These are phyloP conservation scores for Quercus phellos DNA, from an alignment of 331 rosid species.

Conservation along the genomic window DNA sequence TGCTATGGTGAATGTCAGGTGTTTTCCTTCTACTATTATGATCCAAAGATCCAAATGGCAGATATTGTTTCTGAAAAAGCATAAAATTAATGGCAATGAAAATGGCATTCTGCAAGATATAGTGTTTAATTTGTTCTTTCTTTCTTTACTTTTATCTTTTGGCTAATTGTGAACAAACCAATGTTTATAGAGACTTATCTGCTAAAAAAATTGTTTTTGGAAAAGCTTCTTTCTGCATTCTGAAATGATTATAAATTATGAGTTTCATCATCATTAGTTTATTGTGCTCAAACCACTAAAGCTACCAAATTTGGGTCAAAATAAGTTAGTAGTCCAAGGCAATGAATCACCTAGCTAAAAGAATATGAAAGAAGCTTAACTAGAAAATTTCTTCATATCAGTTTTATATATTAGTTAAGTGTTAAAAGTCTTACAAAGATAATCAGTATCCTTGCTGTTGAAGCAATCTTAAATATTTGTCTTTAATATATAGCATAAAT, in stretches of 20 bases:
- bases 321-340: background rate
- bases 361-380: background rate
- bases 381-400: constrained; percentile 7
- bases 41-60: background rate
- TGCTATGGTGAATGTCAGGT: background rate
- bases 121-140: background rate
- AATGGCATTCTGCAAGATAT: background rate
- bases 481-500: background rate
- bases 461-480: constrained; percentile 13
- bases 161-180: background rate
- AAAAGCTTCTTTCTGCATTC: background rate
- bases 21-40: background rate
- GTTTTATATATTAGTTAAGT: background rate
- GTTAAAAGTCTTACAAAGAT: constrained; percentile 4
- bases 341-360: background rate
- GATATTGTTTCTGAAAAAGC: background rate
- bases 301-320: constrained; percentile 8
- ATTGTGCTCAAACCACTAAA: background rate
- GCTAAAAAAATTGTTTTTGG: background rate
- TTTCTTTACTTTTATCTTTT: too few relatives aligned
- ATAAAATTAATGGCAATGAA: background rate
- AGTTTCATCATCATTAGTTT: background rate
- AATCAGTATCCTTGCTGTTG: constrained; percentile 6
- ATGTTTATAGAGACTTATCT: background rate
- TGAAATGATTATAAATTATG: background rate